Conservation (phyloP, 1,284 basidiomycete genomes). For the Ustilago xerochloae region DNA sequence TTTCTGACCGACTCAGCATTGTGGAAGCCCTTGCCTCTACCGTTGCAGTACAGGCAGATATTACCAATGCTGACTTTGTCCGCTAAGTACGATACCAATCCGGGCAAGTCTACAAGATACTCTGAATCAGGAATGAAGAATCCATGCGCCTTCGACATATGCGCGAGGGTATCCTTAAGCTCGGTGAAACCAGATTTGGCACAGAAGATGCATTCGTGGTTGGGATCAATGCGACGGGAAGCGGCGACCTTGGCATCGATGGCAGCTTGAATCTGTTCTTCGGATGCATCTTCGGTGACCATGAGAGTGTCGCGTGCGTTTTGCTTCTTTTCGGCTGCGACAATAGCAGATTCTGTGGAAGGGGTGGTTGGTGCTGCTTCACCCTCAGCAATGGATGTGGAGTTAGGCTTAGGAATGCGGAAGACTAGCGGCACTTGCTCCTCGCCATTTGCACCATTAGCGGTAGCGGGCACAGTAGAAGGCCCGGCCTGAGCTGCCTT, state of each 20-base stretch:
- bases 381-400: slow-evolving; percentile 1
- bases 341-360: slow-evolving; percentile 15
- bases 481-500: slow-evolving; percentile 8
- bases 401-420: slow-evolving; percentile 30
- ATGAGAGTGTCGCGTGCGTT: slow-evolving; percentile 38
- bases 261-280: slow-evolving; percentile 60
- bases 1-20: slow-evolving; percentile 57
- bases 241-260: slow-evolving; percentile 62
- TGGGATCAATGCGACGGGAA: slow-evolving; percentile 59
- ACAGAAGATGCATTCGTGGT: slow-evolving; percentile 80
- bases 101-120: slow-evolving; percentile 84
- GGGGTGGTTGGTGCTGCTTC: slow-evolving; percentile 8
- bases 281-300: slow-evolving; percentile 51
- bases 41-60: slow-evolving; percentile 85
- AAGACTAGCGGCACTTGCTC: slow-evolving; percentile 46
- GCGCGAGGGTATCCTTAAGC: slow-evolving; percentile 78
- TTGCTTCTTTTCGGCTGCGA: slow-evolving; percentile 33
- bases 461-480: background rate
- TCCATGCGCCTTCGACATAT: slow-evolving; percentile 88
- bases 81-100: slow-evolving; percentile 86
- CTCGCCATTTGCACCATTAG: slow-evolving; percentile 3
- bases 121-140: slow-evolving; percentile 97
- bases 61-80: slow-evolving; percentile 94
- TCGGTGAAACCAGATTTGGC: slow-evolving; percentile 72
- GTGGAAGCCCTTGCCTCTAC: slow-evolving; percentile 58